Evolutionary conservation across 345 rosid genomes (phyloP), one percentile per base, ranked within the genome.

Genomic region (Lepidium sativum): DNA sequence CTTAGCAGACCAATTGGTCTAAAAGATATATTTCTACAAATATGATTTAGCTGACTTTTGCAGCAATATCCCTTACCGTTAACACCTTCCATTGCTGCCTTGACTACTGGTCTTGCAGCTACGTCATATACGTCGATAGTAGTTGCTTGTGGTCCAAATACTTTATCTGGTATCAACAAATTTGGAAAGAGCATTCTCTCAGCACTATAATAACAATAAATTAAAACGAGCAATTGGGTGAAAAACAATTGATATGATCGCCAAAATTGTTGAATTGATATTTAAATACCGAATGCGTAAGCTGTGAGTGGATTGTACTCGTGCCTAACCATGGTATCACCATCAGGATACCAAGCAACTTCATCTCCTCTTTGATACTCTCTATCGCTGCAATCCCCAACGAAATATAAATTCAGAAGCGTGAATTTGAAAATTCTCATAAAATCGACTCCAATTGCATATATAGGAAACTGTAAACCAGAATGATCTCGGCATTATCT

Each of bases 1-100:
- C 13, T 37, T 5, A 27, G 69, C 25, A 48, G 2, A 18, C 14
- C 13, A 54, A 12, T 41, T 40, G 14, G 41, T 14, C 9, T 2
- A 11, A 1, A 60, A 9, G 34, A 39, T 14, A 44, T 8, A 34
- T 41, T 15, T 45, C 64, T 14, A 58, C 18, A 43, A 53, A 34
- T 20, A n/a, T 43, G 31, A 29, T 47, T 1, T 8, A 54, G 45
- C 9, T 14, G 44, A 37, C 10, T n/a, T 7, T 8, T 8, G 54
- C 29, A 67, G 65, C 54, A 5, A 54, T 44, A 25, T 14, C 45
- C 15, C 82, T 64, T 82, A 95, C 99, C 99, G 65, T 95, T 95
- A 12, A 95, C 83, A 72, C 99, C 99, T 77, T 95, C 99, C 99
- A 95, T 95, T 14, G 99, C 99, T 65, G 95, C 84, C 80, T 85